Evolutionary conservation across 768 basidiomycete species (phyloP), one percentile per base, ranked within the genome.

Genomic region (Leccinum fibrillosum): DNA sequence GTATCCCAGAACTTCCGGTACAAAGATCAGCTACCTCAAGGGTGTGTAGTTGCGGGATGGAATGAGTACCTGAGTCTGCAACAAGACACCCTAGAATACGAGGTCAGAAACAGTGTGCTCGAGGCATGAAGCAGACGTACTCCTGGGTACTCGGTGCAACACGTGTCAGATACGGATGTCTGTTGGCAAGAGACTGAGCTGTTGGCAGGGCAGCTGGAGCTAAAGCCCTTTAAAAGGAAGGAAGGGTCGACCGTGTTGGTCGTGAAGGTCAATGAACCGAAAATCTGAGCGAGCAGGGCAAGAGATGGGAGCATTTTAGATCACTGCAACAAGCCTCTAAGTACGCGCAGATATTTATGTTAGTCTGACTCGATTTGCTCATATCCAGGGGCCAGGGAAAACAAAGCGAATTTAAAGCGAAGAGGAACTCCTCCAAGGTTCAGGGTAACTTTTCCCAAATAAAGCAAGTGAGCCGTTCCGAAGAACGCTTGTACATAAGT

Each of bases 1-100:
- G 83, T 86, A 59, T 90, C 87, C 88, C 89, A 90, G 72, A 89
- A 88, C 83, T 88, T 67, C 11, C 25, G 19, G n/a, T 5, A 57
- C 8, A 25, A 56, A 35, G 21, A 23, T 69, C 54, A 66, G 55
- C 9, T 3, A 9, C 34, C n/a, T 39, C 4, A 2, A 7, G 15
- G 32, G 3, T 28, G 26, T 10, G 42, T 42, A 5, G 23, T 8
- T 4, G 8, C 7, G 1, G 25, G 45, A 13, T 48, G 15, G 35
- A n/a, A 49, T 19, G 17, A 42, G 32, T 61, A 77, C 79, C 72
- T 83, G 83, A 0, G 81, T 80, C 59, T 86, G 85, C 54, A 86
- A 59, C 25, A 88, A 63, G 53, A 84, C 75, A 45, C 86, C 87
- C 86, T 89, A 58, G 11, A 50, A 49, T 19, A 28, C 21, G 6